A percentile compares a stretch with the other conserved stretches of the same genome.
Conservation (phyloP, 192 early-diverging fungal genomes). For the Chytriomyces sp. region DNA sequence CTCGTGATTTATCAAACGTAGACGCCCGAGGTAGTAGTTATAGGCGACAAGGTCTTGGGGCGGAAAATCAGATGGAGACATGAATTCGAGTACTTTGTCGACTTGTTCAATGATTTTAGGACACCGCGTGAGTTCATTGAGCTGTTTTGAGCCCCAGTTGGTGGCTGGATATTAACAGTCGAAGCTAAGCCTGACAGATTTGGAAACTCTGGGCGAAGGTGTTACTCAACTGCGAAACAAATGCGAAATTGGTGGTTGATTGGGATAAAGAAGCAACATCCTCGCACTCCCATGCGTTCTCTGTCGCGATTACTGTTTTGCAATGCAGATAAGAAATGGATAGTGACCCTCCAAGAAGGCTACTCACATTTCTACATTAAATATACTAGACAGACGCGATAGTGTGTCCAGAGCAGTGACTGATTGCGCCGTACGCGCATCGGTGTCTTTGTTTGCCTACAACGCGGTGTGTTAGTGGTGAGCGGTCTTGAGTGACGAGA, state of each 20-base stretch:
- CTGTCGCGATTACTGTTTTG: not conserved
- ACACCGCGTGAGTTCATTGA: constrained; percentile 27
- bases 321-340: not conserved
- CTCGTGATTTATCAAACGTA: constrained; percentile 22
- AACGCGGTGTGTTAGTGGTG: not conserved
- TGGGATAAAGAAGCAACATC: constrained; percentile 20
- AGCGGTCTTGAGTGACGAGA: not conserved
- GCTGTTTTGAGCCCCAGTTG: not conserved
- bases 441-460: constrained; percentile 1
- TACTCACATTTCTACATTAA: constrained; percentile 12
- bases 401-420: constrained; percentile 19
- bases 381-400: not conserved
- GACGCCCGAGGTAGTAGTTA: constrained; percentile 12
- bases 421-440: not conserved
- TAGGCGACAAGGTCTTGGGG: constrained; percentile 7
- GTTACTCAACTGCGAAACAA: constrained; percentile 13
- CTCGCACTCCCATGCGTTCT: not conserved
- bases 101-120: constrained; percentile 35
- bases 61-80: constrained; percentile 1
- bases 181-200: not conserved
- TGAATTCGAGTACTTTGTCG: not conserved
- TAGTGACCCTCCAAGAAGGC: too few species aligned
- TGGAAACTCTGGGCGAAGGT: not conserved
- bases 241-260: constrained; percentile 9
- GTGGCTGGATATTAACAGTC: not conserved